These are phyloP conservation scores for Agaricus blazei DNA, from an alignment of 768 basidiomycete genomes.

Conservation along the genomic window DNA sequence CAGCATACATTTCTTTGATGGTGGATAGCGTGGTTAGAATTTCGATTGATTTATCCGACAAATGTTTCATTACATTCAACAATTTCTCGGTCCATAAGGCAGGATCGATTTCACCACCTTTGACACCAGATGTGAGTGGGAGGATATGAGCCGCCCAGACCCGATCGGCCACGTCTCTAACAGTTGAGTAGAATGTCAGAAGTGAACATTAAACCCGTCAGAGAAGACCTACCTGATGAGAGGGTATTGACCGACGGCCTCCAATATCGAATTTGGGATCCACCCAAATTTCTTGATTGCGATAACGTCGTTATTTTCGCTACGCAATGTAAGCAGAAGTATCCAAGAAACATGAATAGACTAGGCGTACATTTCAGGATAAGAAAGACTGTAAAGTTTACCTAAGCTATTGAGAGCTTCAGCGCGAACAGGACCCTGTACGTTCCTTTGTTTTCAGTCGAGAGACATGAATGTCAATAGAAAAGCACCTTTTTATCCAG, in stretches of 20 bases:
- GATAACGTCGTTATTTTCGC: slow-evolving; percentile 72
- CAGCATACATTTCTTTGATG: slow-evolving; percentile 56
- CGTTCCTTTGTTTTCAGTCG: neutral
- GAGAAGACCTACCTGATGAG: slow-evolving; percentile 49
- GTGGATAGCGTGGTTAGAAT: slow-evolving; percentile 57
- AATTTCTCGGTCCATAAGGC: slow-evolving; percentile 81
- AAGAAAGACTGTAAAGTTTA: slow-evolving; percentile 76
- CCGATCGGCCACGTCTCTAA: slow-evolving; percentile 58
- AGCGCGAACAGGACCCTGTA: slow-evolving; percentile 52
- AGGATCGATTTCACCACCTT: slow-evolving; percentile 65
- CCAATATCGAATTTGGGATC: slow-evolving; percentile 80
- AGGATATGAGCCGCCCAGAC: slow-evolving; percentile 71
- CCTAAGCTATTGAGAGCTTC: slow-evolving; percentile 79
- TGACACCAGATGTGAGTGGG: slow-evolving; percentile 46
- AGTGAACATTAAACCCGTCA: neutral
- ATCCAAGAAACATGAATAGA: neutral
- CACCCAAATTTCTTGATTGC: slow-evolving; percentile 83
- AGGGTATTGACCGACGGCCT: slow-evolving; percentile 39
- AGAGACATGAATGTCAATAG: neutral
- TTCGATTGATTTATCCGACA: slow-evolving; percentile 57
- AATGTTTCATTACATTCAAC: slow-evolving; percentile 61
- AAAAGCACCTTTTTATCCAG: slow-evolving; percentile 77
- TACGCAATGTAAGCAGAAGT: slow-evolving; percentile 23
- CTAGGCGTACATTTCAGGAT: slow-evolving; percentile 80
- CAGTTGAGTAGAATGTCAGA: neutral